A percentile compares a stretch with the other conserved stretches of the same genome.
Conservation (phyloP, 768 basidiomycete genomes). For the Kwoniella sp. region DNA sequence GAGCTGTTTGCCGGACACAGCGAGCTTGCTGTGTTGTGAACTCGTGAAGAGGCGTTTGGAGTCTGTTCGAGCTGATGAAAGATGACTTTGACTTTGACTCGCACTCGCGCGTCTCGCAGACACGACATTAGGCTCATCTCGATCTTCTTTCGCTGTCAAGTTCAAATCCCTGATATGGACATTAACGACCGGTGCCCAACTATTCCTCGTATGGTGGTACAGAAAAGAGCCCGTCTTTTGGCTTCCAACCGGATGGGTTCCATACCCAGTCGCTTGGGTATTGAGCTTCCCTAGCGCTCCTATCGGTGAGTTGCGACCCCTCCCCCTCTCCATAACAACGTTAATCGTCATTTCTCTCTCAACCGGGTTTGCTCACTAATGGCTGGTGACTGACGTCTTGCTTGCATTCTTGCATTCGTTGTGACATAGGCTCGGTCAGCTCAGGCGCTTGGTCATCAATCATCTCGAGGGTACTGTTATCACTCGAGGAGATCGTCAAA, state of each 20-base stretch:
- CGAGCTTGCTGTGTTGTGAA: too few species aligned
- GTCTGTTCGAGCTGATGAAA: too few species aligned
- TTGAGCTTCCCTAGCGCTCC: constrained; percentile 90
- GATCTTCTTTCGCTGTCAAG: constrained; percentile 66
- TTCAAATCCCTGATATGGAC: constrained; percentile 78
- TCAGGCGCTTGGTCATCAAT: constrained; percentile 96
- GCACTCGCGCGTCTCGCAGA: constrained; percentile 59
- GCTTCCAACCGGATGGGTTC: constrained; percentile 83
- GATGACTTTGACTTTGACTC: background rate
- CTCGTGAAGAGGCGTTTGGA: too few species aligned
- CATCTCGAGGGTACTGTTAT: constrained; percentile 77
- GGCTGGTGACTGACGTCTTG: too few species aligned
- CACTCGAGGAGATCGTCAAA: constrained; percentile 72
- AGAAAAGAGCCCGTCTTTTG: constrained; percentile 88
- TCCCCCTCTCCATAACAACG: too few species aligned
- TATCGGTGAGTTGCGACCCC: constrained; percentile 69
- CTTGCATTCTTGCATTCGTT: background rate
- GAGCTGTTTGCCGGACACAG: too few species aligned
- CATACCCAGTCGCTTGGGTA: constrained; percentile 81
- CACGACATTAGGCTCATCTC: constrained; percentile 64
- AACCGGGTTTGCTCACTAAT: too few species aligned
- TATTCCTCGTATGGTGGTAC: constrained; percentile 87
- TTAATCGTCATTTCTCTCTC: too few species aligned
- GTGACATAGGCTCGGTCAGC: constrained; percentile 75
- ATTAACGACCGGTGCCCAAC: constrained; percentile 82